These are phyloP conservation scores for Auriscalpium vulgare DNA, from an alignment of 768 basidiomycete species.

Conservation along the genomic window DNA sequence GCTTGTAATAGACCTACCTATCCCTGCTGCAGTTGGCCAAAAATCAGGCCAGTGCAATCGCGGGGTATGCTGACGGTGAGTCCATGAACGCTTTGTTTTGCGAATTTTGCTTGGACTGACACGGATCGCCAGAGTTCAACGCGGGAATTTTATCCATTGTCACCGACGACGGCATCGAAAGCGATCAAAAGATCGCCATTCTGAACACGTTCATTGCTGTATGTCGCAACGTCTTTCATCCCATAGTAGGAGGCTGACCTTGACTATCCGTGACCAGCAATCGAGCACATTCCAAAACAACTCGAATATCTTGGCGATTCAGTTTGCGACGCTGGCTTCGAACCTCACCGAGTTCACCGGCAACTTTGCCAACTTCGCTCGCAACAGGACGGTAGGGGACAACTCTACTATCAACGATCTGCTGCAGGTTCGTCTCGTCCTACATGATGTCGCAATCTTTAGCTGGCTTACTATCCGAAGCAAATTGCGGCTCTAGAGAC, in stretches of 20 bases:
- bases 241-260: too few relatives aligned
- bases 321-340: not conserved
- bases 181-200: not conserved
- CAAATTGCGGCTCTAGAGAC: not conserved
- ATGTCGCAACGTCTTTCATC: not conserved
- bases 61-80: not conserved
- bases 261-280: not conserved
- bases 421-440: not conserved
- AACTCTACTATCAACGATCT: not conserved
- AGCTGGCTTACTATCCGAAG: not conserved
- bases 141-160: not conserved
- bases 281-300: not conserved
- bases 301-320: not conserved
- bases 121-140: not conserved
- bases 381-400: not conserved
- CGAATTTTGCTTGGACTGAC: not conserved
- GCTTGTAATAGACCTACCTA: not conserved
- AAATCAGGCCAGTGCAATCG: not conserved
- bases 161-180: not conserved
- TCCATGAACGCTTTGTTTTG: not conserved
- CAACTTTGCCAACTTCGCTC: not conserved
- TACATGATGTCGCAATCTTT: not conserved
- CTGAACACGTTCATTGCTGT: not conserved
- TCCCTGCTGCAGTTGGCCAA: not conserved
- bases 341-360: not conserved